Evolutionary conservation across 1,139 yeast species (phyloP), one percentile per base, ranked within the genome.

Genomic region (Blastobotrys niveus): DNA sequence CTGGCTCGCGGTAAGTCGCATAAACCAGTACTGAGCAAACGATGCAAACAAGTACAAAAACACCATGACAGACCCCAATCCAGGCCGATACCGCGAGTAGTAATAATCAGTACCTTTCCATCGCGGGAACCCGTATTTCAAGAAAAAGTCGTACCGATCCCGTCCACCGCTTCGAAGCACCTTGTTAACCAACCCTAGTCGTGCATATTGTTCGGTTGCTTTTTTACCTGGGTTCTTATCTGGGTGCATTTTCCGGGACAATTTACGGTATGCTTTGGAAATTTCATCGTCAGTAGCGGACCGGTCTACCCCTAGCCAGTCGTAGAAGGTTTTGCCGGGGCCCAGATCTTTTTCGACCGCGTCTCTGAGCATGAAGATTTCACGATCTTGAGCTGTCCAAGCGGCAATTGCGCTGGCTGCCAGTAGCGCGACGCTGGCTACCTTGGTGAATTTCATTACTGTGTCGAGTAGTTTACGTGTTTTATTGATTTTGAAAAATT

Each of bases 81-180:
- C 84, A 26, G 79, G 79, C 30, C 74, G 64, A 51, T 57, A 70
- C 30, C 73, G 55, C 24, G 54, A 47, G 51, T 65, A 66, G 40
- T 60, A 58, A 49, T 64, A 67, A 40, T 62, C 67, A 25, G 67
- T 60, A 20, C 68, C 69, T 38, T 75, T 79, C 77, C 85, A 86
- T 48, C 73, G 73, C 4, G 98, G 99, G 65, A 91, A 91, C 3
- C 98, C 99, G 54, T 80, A 77, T 32, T 75, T 71, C 47, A 84
- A 69, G 65, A 86, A 91, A 63, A 80, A 89, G 62, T 91, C 97
- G 62, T 91, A 91, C 15, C 91, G 72, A 52, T 80, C 82, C 49
- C 82, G 77, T 14, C 55, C 51, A 48, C 76, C 73, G 40, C 76
- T 74, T 50, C 88, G 70, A 48, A 89, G 72, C 46, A 88, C 80